Evolutionary conservation across 805 yeast genomes (phyloP).

Genomic region (Hanseniaspora mollemarum): DNA sequence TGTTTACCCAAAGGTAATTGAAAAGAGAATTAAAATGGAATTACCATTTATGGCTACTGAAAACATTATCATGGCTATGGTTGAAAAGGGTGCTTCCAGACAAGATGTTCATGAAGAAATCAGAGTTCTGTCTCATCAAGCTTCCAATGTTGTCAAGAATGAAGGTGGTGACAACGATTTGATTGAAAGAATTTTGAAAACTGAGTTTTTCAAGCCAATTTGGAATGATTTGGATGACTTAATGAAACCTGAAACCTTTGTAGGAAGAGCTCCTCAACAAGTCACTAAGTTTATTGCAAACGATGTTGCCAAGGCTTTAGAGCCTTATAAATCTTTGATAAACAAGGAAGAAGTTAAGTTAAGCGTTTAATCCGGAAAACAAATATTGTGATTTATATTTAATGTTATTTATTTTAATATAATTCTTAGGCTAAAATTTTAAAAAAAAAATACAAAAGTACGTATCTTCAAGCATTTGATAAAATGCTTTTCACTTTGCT

Average conservation of each 20-base stretch:
- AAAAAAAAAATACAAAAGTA: too few relatives aligned
- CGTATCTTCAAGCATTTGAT: too few relatives aligned
- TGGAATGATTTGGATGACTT: conserved; percentile 70
- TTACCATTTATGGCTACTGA: conserved; percentile 99
- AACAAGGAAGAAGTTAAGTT: conserved; percentile 62
- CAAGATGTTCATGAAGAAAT: conserved; percentile 97
- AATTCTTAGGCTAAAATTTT: too few relatives aligned
- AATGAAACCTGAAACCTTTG: conserved; percentile 86
- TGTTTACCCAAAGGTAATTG: conserved; percentile 97
- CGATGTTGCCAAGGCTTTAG: conserved; percentile 75
- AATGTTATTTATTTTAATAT: too few relatives aligned
- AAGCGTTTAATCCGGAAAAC: conserved; percentile 45
- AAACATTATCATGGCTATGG: conserved; percentile 99
- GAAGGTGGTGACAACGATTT: conserved; percentile 98
- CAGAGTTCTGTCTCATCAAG: conserved; percentile 93
- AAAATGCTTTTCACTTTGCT: too few relatives aligned
- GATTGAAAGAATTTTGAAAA: conserved; percentile 71
- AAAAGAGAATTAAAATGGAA: conserved; percentile 86
- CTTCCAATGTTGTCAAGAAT: conserved; percentile 92
- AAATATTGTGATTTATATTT: background rate
- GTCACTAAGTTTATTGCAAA: conserved; percentile 80
- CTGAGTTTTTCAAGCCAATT: conserved; percentile 77
- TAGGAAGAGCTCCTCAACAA: conserved; percentile 97
- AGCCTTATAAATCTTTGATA: conserved; percentile 49
- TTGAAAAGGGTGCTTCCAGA: conserved; percentile 92